Evolutionary conservation across 129 eudicot genomes (phyloP).

Genomic region (Tanacetum coccineum): DNA sequence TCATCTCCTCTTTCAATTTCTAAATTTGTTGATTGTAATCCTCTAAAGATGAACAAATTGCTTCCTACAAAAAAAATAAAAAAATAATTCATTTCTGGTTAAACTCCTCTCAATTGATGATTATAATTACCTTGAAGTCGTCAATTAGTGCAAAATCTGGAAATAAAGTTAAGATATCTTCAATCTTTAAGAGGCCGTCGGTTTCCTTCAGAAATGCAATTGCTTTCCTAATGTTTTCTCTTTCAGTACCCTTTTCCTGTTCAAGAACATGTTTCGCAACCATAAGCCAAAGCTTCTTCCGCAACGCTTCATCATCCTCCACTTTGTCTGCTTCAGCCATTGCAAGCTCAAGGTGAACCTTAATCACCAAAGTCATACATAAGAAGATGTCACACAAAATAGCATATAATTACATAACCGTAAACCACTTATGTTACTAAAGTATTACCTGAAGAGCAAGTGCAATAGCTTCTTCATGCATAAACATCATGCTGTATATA

Average conservation of each 20-base stretch:
- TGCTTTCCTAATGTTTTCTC: conserved; percentile 91
- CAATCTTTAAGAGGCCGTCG: conserved; percentile 87
- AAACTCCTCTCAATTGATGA: no score
- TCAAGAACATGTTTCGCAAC: conserved; percentile 96
- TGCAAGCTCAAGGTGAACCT: conserved; percentile 98
- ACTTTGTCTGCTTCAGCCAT: conserved; percentile 99
- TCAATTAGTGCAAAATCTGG: no score
- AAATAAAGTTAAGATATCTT: conserved; percentile 91
- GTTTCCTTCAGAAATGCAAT: conserved; percentile 98
- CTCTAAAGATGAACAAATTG: no score
- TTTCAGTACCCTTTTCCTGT: conserved; percentile 92
- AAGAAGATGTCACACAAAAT: background rate
- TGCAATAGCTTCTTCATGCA: conserved; percentile 99
- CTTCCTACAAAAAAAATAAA: no score
- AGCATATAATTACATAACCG: background rate
- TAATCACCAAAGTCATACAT: conserved; percentile 19
- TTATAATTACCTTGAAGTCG: no score
- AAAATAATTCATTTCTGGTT: no score
- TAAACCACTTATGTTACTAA: background rate
- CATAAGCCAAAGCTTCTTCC: conserved; percentile 98
- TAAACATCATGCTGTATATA: conserved; percentile 98
- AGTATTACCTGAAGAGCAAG: conserved; percentile 84
- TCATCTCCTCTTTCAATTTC: no score
- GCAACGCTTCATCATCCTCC: conserved; percentile 92
- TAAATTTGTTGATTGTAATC: no score